Percentiles rank a stretch among this genome's conserved stretches.
phyloP scores from a whole-genome alignment of 257 asterid species.

The Phtheirospermum japonicum region DNA sequence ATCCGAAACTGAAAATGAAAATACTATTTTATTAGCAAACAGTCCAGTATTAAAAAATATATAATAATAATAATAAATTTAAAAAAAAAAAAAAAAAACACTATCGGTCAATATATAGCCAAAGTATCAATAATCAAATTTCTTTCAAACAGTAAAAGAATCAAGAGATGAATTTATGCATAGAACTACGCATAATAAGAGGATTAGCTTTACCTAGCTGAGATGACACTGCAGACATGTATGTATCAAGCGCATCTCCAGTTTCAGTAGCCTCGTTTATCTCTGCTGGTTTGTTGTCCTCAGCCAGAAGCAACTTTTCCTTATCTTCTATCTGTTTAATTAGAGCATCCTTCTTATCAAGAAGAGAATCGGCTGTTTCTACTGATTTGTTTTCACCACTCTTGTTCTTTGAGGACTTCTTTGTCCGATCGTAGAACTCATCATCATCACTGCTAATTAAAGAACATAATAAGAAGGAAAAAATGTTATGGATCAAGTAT shows the following conservation, averaged over 20 bases:
- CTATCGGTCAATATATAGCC: too few species aligned
- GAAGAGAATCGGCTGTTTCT: conserved; percentile 96
- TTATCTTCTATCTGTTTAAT: conserved; percentile 58
- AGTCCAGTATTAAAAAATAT: too few species aligned
- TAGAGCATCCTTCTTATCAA: conserved; percentile 80
- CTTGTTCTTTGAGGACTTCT: conserved; percentile 60
- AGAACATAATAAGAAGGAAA: conserved; percentile 26
- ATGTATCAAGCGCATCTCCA: conserved; percentile 96
- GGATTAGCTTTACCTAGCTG: conserved; percentile 62
- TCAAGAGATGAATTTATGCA: conserved; percentile 10
- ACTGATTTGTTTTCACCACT: conserved; percentile 67
- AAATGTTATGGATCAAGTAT: not conserved
- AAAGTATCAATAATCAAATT: too few species aligned
- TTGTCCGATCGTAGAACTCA: conserved; percentile 86
- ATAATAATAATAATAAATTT: too few species aligned
- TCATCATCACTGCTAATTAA: conserved; percentile 70
- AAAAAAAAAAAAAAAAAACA: too few species aligned
- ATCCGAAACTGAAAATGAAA: conserved; percentile 52
- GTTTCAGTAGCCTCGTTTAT: conserved; percentile 45
- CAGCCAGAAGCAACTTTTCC: conserved; percentile 46
- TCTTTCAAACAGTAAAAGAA: conserved; percentile 22
- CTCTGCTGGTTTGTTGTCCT: conserved; percentile 44
- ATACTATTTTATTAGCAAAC: too few species aligned
- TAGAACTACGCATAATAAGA: conserved; percentile 10
- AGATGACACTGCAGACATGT: conserved; percentile 89